Conservation (phyloP, 73 alveolate species). For the Symbiodinium pilosum region DNA sequence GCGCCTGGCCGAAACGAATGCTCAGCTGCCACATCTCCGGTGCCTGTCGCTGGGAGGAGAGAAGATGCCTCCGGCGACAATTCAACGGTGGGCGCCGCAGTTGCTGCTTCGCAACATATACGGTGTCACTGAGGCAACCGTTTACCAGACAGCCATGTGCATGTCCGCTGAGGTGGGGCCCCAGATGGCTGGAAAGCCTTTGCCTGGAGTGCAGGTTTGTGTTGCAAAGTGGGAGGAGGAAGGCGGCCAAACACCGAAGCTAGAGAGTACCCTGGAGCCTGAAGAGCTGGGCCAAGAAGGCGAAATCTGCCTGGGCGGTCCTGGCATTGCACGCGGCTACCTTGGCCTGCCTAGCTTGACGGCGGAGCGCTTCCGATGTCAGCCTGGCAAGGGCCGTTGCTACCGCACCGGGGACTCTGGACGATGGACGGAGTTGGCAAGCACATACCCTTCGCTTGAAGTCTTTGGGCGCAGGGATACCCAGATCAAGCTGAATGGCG, state of each 20-base stretch:
- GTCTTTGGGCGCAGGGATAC: constrained; percentile 72
- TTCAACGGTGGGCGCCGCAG: constrained; percentile 37
- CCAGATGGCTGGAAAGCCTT: constrained; percentile 58
- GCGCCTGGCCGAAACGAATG: constrained; percentile 25
- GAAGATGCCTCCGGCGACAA: constrained; percentile 49
- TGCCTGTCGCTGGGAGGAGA: constrained; percentile 77
- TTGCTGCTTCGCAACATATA: constrained; percentile 66
- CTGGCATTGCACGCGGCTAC: constrained; percentile 84
- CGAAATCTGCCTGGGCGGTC: constrained; percentile 68
- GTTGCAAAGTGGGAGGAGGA: not conserved
- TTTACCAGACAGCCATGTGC: constrained; percentile 70
- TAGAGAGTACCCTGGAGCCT: not conserved
- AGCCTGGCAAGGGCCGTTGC: not conserved
- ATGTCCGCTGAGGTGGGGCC: constrained; percentile 50
- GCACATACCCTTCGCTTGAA: not conserved
- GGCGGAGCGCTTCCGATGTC: not conserved
- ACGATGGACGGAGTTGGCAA: not conserved
- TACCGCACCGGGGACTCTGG: constrained; percentile 72
- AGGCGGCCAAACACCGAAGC: not conserved
- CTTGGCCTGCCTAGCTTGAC: constrained; percentile 1
- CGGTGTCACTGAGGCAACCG: constrained; percentile 92
- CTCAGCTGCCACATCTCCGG: not conserved
- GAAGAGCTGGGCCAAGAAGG: not conserved
- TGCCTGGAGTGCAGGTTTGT: constrained; percentile 41
- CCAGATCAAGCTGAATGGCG: constrained; percentile 86